Evolutionary conservation across 352 stramenopile species (phyloP).

Genomic region (Phytopythium cucurbitacearum): DNA sequence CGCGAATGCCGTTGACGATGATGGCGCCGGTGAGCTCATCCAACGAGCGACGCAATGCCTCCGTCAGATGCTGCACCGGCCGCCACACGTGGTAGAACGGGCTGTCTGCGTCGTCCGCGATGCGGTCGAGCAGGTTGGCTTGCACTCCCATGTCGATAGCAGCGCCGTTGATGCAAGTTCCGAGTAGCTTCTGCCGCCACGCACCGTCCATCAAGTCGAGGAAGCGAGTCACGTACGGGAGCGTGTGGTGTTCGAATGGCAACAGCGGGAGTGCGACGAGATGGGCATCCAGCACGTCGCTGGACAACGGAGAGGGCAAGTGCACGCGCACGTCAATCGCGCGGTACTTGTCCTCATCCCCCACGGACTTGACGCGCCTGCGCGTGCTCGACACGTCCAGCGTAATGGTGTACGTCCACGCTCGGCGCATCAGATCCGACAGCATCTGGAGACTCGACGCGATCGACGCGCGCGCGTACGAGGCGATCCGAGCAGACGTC

Average conservation of each 20-base stretch:
- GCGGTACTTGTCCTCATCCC: conserved; percentile 1
- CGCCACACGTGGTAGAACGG: conserved; percentile 15
- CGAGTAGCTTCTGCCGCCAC: conserved; percentile 24
- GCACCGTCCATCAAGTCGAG: conserved; percentile 19
- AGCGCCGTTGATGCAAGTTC: conserved; percentile 10
- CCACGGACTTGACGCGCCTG: no score
- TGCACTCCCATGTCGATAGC: conserved; percentile 8
- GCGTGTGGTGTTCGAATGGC: conserved; percentile 3
- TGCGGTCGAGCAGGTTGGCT: conserved; percentile 3
- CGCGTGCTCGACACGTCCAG: conserved; percentile 7
- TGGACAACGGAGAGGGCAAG: conserved; percentile 7
- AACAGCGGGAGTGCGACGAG: conserved; percentile 20
- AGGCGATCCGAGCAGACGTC: neutral
- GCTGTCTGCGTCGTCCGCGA: conserved; percentile 5
- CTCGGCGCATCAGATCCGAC: conserved; percentile 10
- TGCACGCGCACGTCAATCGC: conserved; percentile 21
- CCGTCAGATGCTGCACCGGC: conserved; percentile 10
- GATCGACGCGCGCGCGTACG: conserved; percentile 14
- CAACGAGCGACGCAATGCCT: conserved; percentile 8
- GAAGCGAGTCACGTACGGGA: conserved; percentile 3
- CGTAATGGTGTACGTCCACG: conserved; percentile 16
- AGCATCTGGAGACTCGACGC: conserved; percentile 13
- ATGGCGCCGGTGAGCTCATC: conserved; percentile 9
- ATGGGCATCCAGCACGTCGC: conserved; percentile 19
- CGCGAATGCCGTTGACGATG: conserved; percentile 1